Evolutionary conservation across 352 stramenopile genomes (phyloP).

Genomic region (Phytophthora tentaculata): DNA sequence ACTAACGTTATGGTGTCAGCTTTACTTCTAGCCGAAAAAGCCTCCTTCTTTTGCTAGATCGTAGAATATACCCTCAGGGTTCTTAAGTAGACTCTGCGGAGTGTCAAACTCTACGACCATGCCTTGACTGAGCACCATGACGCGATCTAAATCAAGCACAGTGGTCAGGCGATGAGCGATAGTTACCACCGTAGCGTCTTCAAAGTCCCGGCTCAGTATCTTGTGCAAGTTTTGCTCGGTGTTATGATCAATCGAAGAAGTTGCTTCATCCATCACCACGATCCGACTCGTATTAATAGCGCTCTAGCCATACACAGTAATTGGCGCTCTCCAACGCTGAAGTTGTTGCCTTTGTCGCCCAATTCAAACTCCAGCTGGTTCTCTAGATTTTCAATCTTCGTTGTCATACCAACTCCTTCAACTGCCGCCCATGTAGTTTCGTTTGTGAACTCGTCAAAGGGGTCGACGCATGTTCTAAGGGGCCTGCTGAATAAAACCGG

Average conservation of each 20-base stretch:
- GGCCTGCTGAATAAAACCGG: no score
- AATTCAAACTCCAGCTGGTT: no score
- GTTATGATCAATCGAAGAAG: background rate
- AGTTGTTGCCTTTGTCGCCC: no score
- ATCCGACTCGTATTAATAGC: background rate
- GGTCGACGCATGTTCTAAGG: no score
- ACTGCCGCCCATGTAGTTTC: no score
- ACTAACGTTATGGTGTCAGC: no score
- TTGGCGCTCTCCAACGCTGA: background rate
- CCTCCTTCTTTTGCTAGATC: no score
- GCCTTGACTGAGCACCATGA: background rate
- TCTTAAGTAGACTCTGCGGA: background rate
- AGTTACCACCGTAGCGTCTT: background rate
- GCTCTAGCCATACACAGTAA: background rate
- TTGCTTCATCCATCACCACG: background rate
- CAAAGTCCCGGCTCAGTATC: background rate
- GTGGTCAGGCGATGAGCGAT: background rate
- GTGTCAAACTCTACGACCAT: background rate
- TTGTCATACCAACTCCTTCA: no score
- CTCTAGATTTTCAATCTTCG: no score
- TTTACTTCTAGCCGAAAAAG: no score
- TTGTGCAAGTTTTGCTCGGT: background rate
- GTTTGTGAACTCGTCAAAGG: no score
- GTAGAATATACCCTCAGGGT: no score
- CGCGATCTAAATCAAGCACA: background rate